Conservation (phyloP, 2,329 filamentous ascomycete genomes). For the Penicillium sp. region DNA sequence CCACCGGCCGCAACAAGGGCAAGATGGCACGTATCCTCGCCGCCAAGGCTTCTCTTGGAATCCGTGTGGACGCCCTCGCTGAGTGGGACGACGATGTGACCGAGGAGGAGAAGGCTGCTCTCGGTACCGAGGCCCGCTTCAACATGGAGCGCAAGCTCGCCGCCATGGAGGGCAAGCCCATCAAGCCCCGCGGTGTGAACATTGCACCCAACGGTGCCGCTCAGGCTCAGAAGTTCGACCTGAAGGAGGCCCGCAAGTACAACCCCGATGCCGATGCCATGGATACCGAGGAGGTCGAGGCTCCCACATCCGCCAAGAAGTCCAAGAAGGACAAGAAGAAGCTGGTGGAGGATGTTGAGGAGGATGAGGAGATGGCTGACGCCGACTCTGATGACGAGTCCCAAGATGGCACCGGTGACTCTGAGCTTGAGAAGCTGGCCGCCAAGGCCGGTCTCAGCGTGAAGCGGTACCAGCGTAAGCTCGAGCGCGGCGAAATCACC, state of each 20-base stretch:
- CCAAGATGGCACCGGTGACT: constrained; percentile 26
- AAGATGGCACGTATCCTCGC: constrained; percentile 97
- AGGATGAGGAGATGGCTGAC: constrained; percentile 41
- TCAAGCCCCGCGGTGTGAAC: constrained; percentile 67
- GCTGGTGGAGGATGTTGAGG: constrained; percentile 40
- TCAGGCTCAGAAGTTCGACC: constrained; percentile 65
- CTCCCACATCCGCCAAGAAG: constrained; percentile 45
- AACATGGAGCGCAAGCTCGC: constrained; percentile 47
- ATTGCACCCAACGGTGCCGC: constrained; percentile 68
- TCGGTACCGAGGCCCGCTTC: constrained; percentile 59
- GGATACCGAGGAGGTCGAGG: constrained; percentile 48
- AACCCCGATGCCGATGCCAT: constrained; percentile 90
- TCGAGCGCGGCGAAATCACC: constrained; percentile 67
- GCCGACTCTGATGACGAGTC: constrained; percentile 27
- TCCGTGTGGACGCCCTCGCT: constrained; percentile 83
- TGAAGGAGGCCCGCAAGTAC: constrained; percentile 92
- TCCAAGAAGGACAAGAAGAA: constrained; percentile 45
- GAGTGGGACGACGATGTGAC: constrained; percentile 72
- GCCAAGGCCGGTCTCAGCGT: constrained; percentile 63
- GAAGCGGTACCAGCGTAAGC: constrained; percentile 72
- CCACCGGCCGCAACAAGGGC: constrained; percentile 96
- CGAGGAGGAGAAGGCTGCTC: constrained; percentile 79
- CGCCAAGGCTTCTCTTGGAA: constrained; percentile 84
- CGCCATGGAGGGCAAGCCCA: constrained; percentile 78
- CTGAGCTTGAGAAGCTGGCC: constrained; percentile 54